Evolutionary conservation across 768 basidiomycete genomes (phyloP), one percentile per base, ranked within the genome.

Genomic region (Aureoboletus auriporus): DNA sequence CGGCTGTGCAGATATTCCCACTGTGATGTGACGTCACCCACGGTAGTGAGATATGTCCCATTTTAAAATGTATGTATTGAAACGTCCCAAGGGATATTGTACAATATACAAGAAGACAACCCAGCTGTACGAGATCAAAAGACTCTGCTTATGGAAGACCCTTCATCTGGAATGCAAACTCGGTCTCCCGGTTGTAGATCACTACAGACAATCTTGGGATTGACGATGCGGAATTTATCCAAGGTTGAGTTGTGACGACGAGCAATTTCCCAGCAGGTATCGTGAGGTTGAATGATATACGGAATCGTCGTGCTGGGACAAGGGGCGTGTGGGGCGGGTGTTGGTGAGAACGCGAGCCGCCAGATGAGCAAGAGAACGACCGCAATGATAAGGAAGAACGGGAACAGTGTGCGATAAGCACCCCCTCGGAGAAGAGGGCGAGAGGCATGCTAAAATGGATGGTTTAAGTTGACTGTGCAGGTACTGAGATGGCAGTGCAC

Each of bases 361-460:
- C 81, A 85, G 51, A 83, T 66, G 46, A 85, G 75, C 11, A 87
- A 72, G 35, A 87, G 73, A 16, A 79, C 50, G 46, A 80, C 83
- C 10, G 76, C 79, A 37, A 86, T 75, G 42, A 85, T 75, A 49
- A 87, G 79, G 71, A 86, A 83, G 70, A 86, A 87, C 7, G 84
- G 84, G 58, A 84, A 82, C 7, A 87, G 71, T 0, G 80, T 75
- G 20, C 78, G 76, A 57, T 85, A 85, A 6, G 79, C 70, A 9
- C 65, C 61, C n/a, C 71, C 58, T 45, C 70, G 72, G 42, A 69
- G 57, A 50, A 59, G 51, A 8, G 64, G 56, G 37, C 64, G 64
- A 17, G 62, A 39, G 29, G 64, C 65, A 44, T 63, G 61, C 39
- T 73, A 63, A 57, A 69, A 59, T 17, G 14, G 59, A 53, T 20